Percentiles rank a stretch among this genome's conserved stretches.
Evolutionary conservation across 306 rosid species (phyloP).

Genomic region (Vachellia collinsii): DNA sequence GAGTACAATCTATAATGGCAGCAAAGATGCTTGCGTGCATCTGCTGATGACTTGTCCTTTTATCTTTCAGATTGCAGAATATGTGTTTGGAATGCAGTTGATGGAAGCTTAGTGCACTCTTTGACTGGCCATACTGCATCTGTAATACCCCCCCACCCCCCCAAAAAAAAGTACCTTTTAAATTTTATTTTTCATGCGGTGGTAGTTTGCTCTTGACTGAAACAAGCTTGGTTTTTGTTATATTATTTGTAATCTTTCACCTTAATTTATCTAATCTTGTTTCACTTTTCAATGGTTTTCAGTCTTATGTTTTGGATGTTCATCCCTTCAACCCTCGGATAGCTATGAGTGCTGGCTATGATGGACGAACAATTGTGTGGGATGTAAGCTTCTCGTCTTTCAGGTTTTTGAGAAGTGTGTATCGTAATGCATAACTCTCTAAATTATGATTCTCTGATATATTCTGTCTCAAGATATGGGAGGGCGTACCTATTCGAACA

Average conservation of each 20-base stretch:
- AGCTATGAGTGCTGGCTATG: constrained; percentile 98
- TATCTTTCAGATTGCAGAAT: constrained; percentile 82
- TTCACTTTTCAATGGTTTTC: constrained; percentile 46
- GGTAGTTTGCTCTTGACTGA: constrained; percentile 24
- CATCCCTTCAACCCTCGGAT: constrained; percentile 97
- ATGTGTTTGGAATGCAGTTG: constrained; percentile 95
- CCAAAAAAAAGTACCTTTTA: background rate
- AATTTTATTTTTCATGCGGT: constrained; percentile 4
- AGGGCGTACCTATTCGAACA: constrained; percentile 75
- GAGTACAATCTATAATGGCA: constrained; percentile 23
- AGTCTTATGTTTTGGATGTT: constrained; percentile 94
- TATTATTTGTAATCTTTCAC: constrained; percentile 22
- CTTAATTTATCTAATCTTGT: constrained; percentile 31
- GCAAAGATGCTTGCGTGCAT: constrained; percentile 26
- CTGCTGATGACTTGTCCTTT: constrained; percentile 34
- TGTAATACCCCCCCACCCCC: constrained; percentile 40
- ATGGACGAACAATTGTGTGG: constrained; percentile 88
- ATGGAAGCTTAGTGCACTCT: constrained; percentile 94
- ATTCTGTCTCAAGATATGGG: constrained; percentile 78
- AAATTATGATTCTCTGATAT: constrained; percentile 36
- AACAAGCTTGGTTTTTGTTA: constrained; percentile 9
- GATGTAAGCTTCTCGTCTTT: constrained; percentile 67
- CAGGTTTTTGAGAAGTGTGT: constrained; percentile 22
- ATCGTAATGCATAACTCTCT: constrained; percentile 25
- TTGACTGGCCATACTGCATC: constrained; percentile 89